phyloP scores from a whole-genome alignment of 2,329 filamentous ascomycete species.

The Aspergillus flavus region DNA sequence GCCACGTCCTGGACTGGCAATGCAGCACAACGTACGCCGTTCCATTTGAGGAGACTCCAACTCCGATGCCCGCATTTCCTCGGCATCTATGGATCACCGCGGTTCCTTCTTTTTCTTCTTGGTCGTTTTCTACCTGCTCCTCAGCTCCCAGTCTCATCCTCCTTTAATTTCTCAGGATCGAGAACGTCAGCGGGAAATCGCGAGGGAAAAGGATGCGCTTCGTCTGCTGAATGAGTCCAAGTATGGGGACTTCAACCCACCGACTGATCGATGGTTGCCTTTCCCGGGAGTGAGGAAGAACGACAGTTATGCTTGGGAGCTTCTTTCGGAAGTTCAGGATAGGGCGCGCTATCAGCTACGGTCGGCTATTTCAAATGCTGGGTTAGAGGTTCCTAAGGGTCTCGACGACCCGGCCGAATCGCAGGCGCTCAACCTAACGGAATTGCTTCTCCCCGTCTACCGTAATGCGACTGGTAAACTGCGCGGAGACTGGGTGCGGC shows the following conservation, averaged over 20 bases:
- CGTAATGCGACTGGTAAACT: conserved; percentile 77
- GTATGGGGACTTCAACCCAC: conserved; percentile 56
- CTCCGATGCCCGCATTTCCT: conserved; percentile 28
- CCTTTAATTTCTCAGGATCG: conserved; percentile 44
- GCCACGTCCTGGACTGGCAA: conserved; percentile 22
- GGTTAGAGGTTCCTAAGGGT: conserved; percentile 31
- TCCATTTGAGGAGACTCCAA: conserved; percentile 22
- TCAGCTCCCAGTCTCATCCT: conserved; percentile 51
- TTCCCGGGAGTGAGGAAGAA: conserved; percentile 75
- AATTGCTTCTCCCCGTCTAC: conserved; percentile 62
- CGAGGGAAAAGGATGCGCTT: conserved; percentile 54
- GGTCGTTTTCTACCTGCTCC: conserved; percentile 56
- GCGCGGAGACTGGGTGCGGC: conserved; percentile 73
- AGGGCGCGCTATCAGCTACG: conserved; percentile 62
- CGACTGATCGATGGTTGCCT: conserved; percentile 60
- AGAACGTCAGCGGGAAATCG: conserved; percentile 53
- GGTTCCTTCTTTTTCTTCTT: conserved; percentile 53
- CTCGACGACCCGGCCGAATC: conserved; percentile 29
- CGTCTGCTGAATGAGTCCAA: conserved; percentile 52
- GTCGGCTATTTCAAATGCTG: conserved; percentile 34
- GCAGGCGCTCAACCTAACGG: conserved; percentile 38
- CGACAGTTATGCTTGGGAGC: conserved; percentile 77
- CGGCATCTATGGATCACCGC: conserved; percentile 49
- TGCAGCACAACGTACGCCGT: conserved; percentile 28
- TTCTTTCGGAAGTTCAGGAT: conserved; percentile 67